These are phyloP conservation scores for Monosporozyma siamensis DNA, from an alignment of 805 yeast genomes.

Conservation along the genomic window DNA sequence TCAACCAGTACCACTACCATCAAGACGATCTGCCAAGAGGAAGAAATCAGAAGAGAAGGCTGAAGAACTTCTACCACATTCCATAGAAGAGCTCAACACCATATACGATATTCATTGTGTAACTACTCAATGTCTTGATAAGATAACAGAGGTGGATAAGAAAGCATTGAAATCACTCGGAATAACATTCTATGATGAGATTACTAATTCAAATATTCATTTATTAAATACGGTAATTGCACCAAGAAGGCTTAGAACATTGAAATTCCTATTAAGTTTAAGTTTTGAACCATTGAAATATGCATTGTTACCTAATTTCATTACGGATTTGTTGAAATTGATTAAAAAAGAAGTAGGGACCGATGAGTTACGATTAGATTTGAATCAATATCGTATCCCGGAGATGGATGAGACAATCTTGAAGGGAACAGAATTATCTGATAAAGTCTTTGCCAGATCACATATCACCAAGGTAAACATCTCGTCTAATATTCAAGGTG, in stretches of 20 bases:
- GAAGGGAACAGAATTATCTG: slow-evolving; percentile 11
- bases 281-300: slow-evolving; percentile 41
- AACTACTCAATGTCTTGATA: slow-evolving; percentile 49
- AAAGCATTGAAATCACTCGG: slow-evolving; percentile 44
- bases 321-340: slow-evolving; percentile 38
- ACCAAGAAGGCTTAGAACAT: slow-evolving; percentile 73
- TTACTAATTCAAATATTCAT: slow-evolving; percentile 19
- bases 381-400: slow-evolving; percentile 27
- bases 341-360: slow-evolving; percentile 8
- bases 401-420: slow-evolving; percentile 24
- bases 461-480: slow-evolving; percentile 17
- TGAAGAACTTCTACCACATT: neutral
- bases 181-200: slow-evolving; percentile 37
- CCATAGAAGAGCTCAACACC: neutral
- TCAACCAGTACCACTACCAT: neutral
- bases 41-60: neutral
- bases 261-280: slow-evolving; percentile 68
- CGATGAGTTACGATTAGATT: slow-evolving; percentile 10
- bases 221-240: slow-evolving; percentile 50
- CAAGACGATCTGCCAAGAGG: neutral
- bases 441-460: slow-evolving; percentile 21
- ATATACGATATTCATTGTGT: slow-evolving; percentile 40
- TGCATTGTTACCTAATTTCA: slow-evolving; percentile 47
- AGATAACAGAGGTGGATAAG: slow-evolving; percentile 36
- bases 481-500: slow-evolving; percentile 24